Base-by-base conservation (phyloP, 202 grass and related monocot species). In the Setaria viridis region DNA sequence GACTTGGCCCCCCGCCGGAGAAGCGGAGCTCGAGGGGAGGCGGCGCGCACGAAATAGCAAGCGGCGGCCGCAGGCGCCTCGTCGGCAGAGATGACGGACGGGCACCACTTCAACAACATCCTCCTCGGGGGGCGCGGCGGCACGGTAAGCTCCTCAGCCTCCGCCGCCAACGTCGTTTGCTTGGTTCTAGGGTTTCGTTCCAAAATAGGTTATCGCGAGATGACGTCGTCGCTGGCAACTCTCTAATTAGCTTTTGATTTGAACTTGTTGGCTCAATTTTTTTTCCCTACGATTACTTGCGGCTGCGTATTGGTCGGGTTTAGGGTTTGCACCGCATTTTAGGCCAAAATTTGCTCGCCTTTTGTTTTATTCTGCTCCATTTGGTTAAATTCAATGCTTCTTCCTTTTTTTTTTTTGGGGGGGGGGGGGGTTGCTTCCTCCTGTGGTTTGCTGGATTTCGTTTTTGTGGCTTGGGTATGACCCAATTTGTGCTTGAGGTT, bases 71-170 rank as follows among this genome's bases (percentile, higher is more conserved):
- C 54, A 20, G 72, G 57, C 16, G 57, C 56, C 14, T 81, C 48
- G n/a, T 32, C 39, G 78, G 84, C 29, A 55, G 90, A 76, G 58
- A 98, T 98, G 93, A 51, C 91, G 67, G 93, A 95, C 70, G 96
- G 96, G 2, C 96, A 92, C 71, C 62, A 82, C 66, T 98, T 95
- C 86, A 91, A 91, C 76, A 90, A 84, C 78, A 98, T 98, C 79
- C 86, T 94, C 54, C 96, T 98, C 76, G 93, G 93, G 34, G 93
- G 90, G 47, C 91, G 95, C 39, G 90, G 91, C 29, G 96, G 96
- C 78, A 94, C 91, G 34, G 93, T 98, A 79, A 85, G 87, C 66
- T 74, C 69, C 42, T 43, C 68, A 16, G 4, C 67, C 43, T 12
- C 58, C 11, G 10, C 60, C 60, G n/a, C 9, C 29, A 0, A 68